phyloP scores from a whole-genome alignment of 306 rosid species.

The Corylus avellana region DNA sequence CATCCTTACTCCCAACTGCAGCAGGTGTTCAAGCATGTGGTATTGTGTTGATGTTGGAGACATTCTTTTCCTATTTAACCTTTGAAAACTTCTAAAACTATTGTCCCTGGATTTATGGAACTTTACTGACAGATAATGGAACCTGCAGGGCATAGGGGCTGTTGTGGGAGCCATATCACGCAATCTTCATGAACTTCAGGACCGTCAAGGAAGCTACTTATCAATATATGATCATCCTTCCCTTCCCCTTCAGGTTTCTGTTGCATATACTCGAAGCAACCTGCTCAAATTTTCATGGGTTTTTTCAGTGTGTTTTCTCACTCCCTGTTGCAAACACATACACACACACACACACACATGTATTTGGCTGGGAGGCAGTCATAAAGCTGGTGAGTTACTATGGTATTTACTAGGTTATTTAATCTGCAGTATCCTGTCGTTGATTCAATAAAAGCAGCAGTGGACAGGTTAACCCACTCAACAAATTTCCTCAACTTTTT shows the following conservation, averaged over 20 bases:
- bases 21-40: conserved; percentile 99
- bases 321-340: background rate
- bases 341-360: background rate
- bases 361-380: conserved; percentile 18
- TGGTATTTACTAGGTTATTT: conserved; percentile 27
- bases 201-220: conserved; percentile 93
- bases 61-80: conserved; percentile 4
- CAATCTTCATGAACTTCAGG: conserved; percentile 97
- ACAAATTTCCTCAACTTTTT: conserved; percentile 91
- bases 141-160: conserved; percentile 86
- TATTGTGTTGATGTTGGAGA: conserved; percentile 47
- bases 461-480: conserved; percentile 81
- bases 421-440: conserved; percentile 86
- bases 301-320: conserved; percentile 5
- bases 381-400: conserved; percentile 14
- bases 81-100: conserved; percentile 1
- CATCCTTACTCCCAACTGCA: conserved; percentile 99
- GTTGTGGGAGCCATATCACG: conserved; percentile 99
- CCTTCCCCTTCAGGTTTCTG: conserved; percentile 82
- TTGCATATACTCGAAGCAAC: conserved; percentile 16
- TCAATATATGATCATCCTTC: conserved; percentile 90
- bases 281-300: conserved; percentile 7
- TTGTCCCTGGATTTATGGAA: conserved; percentile 24
- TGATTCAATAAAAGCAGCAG: conserved; percentile 82
- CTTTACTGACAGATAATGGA: conserved; percentile 29